A percentile compares a stretch with the other conserved stretches of the same genome.
Evolutionary conservation across 352 stramenopile genomes (phyloP).

Genomic region (Pythium dissotocum): DNA sequence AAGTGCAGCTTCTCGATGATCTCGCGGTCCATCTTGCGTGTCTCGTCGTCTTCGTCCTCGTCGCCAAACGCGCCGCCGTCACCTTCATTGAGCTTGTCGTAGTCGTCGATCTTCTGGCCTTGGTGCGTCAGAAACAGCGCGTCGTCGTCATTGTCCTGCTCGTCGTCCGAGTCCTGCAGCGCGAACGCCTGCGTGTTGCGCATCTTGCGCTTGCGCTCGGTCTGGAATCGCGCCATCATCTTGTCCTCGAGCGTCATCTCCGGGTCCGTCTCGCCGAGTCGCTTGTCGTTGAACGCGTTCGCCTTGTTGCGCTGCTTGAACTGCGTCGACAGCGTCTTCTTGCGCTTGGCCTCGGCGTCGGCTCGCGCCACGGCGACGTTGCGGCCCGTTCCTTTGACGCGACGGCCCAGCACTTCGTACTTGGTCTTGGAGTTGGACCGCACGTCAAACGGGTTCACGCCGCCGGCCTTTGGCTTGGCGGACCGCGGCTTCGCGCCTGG

Average conservation of each 20-base stretch:
- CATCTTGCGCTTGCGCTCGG: constrained; percentile 85
- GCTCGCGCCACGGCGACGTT: constrained; percentile 86
- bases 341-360: constrained; percentile 81
- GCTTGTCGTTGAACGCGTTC: constrained; percentile 88
- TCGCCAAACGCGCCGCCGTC: constrained; percentile 39
- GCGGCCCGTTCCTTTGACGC: constrained; percentile 86
- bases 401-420: constrained; percentile 89
- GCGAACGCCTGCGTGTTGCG: constrained; percentile 73
- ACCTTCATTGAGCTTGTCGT: constrained; percentile 58
- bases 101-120: constrained; percentile 77
- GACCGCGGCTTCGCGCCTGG: constrained; percentile 24
- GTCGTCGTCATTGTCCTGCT: constrained; percentile 64
- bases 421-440: constrained; percentile 87
- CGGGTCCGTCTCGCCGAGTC: constrained; percentile 82
- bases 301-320: constrained; percentile 85
- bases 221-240: constrained; percentile 91
- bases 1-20: constrained; percentile 90
- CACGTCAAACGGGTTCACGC: constrained; percentile 90
- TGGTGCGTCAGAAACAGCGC: constrained; percentile 78
- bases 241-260: constrained; percentile 91
- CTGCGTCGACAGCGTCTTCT: constrained; percentile 84
- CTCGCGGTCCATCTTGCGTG: constrained; percentile 66
- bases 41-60: constrained; percentile 70
- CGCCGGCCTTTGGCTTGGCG: constrained; percentile 25
- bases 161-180: constrained; percentile 78